Conservation (phyloP, 805 yeast species). For the Zygosaccharomyces rouxii region DNA sequence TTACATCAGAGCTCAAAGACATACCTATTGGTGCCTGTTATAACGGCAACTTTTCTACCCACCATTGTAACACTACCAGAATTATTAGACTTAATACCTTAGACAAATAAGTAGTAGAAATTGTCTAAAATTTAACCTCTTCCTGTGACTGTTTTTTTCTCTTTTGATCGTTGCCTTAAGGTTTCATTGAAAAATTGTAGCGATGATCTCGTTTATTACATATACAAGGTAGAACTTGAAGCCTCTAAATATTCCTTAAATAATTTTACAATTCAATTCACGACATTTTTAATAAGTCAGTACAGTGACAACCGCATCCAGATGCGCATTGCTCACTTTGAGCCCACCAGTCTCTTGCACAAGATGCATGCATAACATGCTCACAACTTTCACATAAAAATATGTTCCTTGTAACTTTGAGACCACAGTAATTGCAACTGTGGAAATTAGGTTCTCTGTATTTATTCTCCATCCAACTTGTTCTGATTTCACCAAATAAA, state of each 20-base stretch:
- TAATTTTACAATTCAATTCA: background rate
- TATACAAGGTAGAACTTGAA: background rate
- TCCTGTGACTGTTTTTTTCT: background rate
- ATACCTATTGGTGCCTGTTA: conserved; percentile 43
- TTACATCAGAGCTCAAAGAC: background rate
- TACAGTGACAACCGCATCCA: conserved; percentile 81
- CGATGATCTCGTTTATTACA: background rate
- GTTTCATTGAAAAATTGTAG: background rate
- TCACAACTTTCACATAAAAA: conserved; percentile 70
- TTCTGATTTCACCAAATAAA: conserved; percentile 16
- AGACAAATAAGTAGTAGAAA: background rate
- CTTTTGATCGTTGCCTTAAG: background rate
- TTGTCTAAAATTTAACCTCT: background rate
- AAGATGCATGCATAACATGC: conserved; percentile 71
- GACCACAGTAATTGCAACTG: conserved; percentile 64
- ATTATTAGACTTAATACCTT: background rate
- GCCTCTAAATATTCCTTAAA: background rate
- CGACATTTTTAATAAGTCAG: conserved; percentile 32
- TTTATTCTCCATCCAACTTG: conserved; percentile 18
- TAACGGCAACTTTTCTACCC: conserved; percentile 39
- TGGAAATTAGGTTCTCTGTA: conserved; percentile 18
- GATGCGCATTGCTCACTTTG: conserved; percentile 60
- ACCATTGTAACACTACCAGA: conserved; percentile 8
- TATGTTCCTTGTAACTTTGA: conserved; percentile 54
- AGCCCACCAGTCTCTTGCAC: conserved; percentile 81